Evolutionary conservation across 2,329 filamentous ascomycete species (phyloP).

Genomic region (Cryphonectria carpinicola): DNA sequence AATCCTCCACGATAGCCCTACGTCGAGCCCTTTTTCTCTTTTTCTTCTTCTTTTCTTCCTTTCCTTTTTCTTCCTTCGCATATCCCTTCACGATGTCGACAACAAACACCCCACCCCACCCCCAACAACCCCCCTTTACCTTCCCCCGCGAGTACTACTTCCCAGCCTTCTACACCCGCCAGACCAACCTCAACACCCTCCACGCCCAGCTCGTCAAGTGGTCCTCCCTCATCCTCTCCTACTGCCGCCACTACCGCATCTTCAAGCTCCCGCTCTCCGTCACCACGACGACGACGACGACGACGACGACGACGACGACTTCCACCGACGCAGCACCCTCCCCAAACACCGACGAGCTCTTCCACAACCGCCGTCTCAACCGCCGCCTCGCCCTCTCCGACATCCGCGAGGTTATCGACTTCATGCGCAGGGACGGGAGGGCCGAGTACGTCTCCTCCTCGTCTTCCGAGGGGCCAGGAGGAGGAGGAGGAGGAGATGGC

Average conservation of each 20-base stretch:
- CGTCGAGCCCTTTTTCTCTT: background rate
- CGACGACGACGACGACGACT: too few relatives aligned
- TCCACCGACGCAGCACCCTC: conserved; percentile 32
- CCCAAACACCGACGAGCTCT: conserved; percentile 51
- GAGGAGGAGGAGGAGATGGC: conserved; percentile 40
- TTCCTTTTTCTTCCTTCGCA: too few relatives aligned
- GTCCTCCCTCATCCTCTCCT: conserved; percentile 81
- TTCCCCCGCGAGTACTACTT: conserved; percentile 73
- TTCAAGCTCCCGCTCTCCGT: conserved; percentile 70
- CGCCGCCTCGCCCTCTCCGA: conserved; percentile 55
- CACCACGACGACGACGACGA: conserved; percentile 48
- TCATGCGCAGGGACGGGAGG: conserved; percentile 61
- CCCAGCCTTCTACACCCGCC: conserved; percentile 84
- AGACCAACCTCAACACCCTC: conserved; percentile 73
- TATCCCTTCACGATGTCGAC: conserved; percentile 4
- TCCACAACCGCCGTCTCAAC: conserved; percentile 59
- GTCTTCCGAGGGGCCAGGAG: background rate
- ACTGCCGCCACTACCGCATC: conserved; percentile 77
- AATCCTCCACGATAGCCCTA: background rate
- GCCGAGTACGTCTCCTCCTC: conserved; percentile 64
- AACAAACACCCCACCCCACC: background rate
- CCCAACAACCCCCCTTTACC: conserved; percentile 44
- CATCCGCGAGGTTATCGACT: conserved; percentile 61
- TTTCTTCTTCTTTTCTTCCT: background rate
- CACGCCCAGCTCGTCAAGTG: conserved; percentile 82